Evolutionary conservation across 176 grass and related monocot genomes (phyloP).

Genomic region (Aegilops tauschii): DNA sequence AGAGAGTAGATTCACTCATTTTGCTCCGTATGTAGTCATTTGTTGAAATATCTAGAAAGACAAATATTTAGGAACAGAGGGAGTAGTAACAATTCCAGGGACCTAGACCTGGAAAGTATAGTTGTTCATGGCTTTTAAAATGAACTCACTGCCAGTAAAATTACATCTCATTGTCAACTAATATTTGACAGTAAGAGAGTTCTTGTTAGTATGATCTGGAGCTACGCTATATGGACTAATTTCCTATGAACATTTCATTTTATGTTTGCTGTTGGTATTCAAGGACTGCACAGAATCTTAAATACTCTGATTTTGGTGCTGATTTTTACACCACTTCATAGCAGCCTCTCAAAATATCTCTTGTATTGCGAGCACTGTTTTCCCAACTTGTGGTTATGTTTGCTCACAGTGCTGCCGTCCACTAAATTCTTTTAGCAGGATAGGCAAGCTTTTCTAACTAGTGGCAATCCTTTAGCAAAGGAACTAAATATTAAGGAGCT

Average conservation of each 20-base stretch:
- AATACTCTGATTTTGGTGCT: neutral
- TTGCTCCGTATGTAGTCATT: too few relatives aligned
- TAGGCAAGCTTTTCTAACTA: constrained; percentile 58
- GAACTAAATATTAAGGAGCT: constrained; percentile 79
- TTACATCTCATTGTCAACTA: neutral
- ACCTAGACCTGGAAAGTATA: neutral
- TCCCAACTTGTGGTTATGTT: neutral
- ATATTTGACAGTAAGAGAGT: neutral
- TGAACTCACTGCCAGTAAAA: neutral
- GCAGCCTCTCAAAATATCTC: constrained; percentile 5
- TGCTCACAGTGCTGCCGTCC: constrained; percentile 1
- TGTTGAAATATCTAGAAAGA: too few relatives aligned
- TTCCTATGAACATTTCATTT: neutral
- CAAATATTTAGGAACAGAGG: too few relatives aligned
- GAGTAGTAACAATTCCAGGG: neutral
- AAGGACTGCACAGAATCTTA: neutral
- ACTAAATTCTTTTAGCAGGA: constrained; percentile 51
- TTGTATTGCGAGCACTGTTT: neutral
- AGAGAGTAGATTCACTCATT: too few relatives aligned
- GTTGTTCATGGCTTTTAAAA: neutral
- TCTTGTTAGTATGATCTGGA: neutral
- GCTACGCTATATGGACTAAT: neutral
- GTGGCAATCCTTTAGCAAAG: constrained; percentile 66
- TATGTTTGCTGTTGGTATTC: neutral
- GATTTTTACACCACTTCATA: constrained; percentile 1